phyloP scores from a whole-genome alignment of 176 grass and related monocot genomes.

The Lolium rigidum region DNA sequence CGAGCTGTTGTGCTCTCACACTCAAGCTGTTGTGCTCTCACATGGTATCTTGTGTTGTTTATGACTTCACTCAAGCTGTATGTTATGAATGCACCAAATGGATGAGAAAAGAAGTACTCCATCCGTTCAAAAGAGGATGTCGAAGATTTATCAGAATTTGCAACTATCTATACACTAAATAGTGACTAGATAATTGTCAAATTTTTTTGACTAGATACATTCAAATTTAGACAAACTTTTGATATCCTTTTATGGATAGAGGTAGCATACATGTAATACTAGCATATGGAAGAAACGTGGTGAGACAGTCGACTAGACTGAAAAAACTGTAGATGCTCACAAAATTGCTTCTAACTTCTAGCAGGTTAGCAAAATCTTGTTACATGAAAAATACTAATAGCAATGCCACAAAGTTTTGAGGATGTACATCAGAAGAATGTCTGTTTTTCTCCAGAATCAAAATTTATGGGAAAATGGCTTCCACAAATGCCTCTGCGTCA shows the following conservation, averaged over 20 bases:
- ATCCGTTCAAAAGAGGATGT: too few species aligned
- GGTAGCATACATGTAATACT: too few species aligned
- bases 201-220: too few species aligned
- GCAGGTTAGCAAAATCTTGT: conserved; percentile 16
- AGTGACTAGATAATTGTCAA: too few species aligned
- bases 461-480: conserved; percentile 89
- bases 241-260: too few species aligned
- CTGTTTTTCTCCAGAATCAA: conserved; percentile 1
- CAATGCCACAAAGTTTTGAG: not conserved
- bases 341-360: conserved; percentile 29
- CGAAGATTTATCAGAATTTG: too few species aligned
- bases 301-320: not conserved
- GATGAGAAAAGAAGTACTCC: too few species aligned
- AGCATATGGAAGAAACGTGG: not conserved
- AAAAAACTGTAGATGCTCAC: not conserved
- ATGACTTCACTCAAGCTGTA: too few species aligned
- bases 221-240: too few species aligned
- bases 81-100: too few species aligned
- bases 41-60: not conserved
- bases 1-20: too few species aligned
- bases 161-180: too few species aligned
- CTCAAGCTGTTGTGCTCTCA: not conserved
- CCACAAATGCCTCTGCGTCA: conserved; percentile 88
- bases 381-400: not conserved
- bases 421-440: not conserved